These are phyloP conservation scores for Tripterygium wilfordii DNA, from an alignment of 177 flowering plant species.

Conservation along the genomic window DNA sequence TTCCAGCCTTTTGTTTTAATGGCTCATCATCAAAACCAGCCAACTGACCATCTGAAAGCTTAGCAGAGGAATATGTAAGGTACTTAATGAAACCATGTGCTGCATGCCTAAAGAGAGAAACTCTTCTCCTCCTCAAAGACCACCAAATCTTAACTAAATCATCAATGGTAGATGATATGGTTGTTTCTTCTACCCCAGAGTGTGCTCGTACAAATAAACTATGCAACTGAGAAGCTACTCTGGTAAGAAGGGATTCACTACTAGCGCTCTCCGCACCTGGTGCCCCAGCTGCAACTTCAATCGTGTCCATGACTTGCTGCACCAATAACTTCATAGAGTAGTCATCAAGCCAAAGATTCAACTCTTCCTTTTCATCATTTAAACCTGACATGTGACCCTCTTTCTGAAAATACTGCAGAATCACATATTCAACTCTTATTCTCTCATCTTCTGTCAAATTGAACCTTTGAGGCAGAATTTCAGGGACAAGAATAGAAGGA, in stretches of 20 bases:
- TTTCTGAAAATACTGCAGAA: conserved; percentile 32
- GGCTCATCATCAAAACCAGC: conserved; percentile 31
- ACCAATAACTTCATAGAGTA: conserved; percentile 32
- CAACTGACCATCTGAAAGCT: conserved; percentile 27
- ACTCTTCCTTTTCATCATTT: conserved; percentile 23
- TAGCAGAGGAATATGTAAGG: conserved; percentile 63
- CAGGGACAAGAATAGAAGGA: conserved; percentile 57
- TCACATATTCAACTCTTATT: conserved; percentile 36
- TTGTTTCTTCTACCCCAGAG: conserved; percentile 31
- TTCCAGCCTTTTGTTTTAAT: conserved; percentile 46
- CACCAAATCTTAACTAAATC: conserved; percentile 68
- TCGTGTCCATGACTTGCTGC: conserved; percentile 47
- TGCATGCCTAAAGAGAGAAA: conserved; percentile 84
- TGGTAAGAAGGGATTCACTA: conserved; percentile 42
- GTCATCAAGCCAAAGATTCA: conserved; percentile 20
- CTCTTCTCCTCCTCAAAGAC: conserved; percentile 74
- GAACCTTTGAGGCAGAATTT: conserved; percentile 48
- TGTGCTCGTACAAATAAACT: conserved; percentile 27
- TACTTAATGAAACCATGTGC: conserved; percentile 76
- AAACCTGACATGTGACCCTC: conserved; percentile 12
- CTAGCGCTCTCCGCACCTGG: conserved; percentile 58
- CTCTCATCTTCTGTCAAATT: conserved; percentile 64
- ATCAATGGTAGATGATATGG: conserved; percentile 28
- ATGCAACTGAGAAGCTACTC: conserved; percentile 58
- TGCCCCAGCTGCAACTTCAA: conserved; percentile 71